Percentiles rank a stretch among this genome's conserved stretches.
Evolutionary conservation across 176 grass and related monocot genomes (phyloP).

Genomic region (Ensete glaucum): DNA sequence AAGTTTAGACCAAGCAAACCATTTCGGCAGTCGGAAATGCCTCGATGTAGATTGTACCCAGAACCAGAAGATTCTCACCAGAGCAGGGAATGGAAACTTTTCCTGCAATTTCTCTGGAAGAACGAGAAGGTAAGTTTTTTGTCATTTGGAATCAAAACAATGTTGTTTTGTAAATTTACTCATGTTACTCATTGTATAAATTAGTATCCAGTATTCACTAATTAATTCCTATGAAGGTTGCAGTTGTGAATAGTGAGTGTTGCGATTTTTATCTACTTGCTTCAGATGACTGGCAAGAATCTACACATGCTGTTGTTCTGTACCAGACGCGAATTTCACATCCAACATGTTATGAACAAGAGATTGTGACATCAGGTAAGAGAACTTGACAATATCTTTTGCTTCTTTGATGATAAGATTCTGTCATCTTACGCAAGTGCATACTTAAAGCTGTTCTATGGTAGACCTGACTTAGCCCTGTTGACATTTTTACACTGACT

Average conservation of each 20-base stretch:
- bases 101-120: conserved; percentile 36
- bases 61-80: conserved; percentile 41
- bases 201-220: neutral
- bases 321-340: conserved; percentile 24
- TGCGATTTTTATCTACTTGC: conserved; percentile 37
- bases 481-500: neutral
- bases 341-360: conserved; percentile 14
- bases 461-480: neutral
- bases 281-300: conserved; percentile 19
- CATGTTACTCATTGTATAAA: conserved; percentile 5
- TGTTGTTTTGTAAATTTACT: conserved; percentile 8
- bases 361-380: conserved; percentile 29
- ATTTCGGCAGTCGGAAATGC: conserved; percentile 21
- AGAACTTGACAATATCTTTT: conserved; percentile 6
- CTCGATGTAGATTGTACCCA: conserved; percentile 39
- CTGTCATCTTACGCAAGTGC: no score
- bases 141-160: neutral
- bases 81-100: conserved; percentile 46
- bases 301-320: conserved; percentile 46
- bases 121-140: conserved; percentile 36
- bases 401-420: neutral
- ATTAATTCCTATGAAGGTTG: conserved; percentile 31
- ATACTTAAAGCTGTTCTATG: no score
- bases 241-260: conserved; percentile 18
- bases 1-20: conserved; percentile 29